phyloP scores from a whole-genome alignment of 2,329 filamentous ascomycete genomes.

The Aspergillus tubingensis region DNA sequence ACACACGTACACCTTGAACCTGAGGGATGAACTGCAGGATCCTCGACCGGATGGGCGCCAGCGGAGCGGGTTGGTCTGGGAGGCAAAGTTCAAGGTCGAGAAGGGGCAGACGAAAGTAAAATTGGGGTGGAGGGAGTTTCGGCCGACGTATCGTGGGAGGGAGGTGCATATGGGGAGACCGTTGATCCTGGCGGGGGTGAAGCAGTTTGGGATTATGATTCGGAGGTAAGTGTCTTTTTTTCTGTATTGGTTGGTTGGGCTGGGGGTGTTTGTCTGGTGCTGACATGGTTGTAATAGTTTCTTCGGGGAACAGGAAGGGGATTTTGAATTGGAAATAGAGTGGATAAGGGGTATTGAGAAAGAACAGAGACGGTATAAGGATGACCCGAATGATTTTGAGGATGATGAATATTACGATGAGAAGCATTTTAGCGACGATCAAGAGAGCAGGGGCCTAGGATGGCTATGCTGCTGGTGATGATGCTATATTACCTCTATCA shows the following conservation, averaged over 20 bases:
- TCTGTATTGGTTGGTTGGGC: not conserved
- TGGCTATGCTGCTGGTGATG: not conserved
- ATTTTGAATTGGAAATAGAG: constrained; percentile 61
- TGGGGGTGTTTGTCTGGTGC: not conserved
- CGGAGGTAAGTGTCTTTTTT: constrained; percentile 60
- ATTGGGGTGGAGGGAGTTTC: constrained; percentile 66
- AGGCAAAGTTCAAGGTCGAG: constrained; percentile 62
- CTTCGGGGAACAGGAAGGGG: constrained; percentile 71
- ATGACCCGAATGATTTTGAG: not conserved
- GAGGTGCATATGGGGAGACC: constrained; percentile 61
- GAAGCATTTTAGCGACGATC: not conserved
- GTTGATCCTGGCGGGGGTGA: constrained; percentile 62
- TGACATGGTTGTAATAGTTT: constrained; percentile 56
- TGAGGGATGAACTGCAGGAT: constrained; percentile 69
- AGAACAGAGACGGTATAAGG: constrained; percentile 2
- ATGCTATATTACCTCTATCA: not conserved
- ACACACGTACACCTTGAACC: constrained; percentile 70
- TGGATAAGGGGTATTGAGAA: constrained; percentile 54
- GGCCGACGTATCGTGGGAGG: constrained; percentile 72
- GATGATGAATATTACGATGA: not conserved
- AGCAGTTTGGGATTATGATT: constrained; percentile 75
- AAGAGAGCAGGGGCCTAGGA: not conserved
- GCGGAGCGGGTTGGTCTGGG: constrained; percentile 71
- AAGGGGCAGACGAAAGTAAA: constrained; percentile 47
- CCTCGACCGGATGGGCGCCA: constrained; percentile 64